These are phyloP conservation scores for Taphrina confusa DNA, from an alignment of 1,139 yeast genomes.

Conservation along the genomic window DNA sequence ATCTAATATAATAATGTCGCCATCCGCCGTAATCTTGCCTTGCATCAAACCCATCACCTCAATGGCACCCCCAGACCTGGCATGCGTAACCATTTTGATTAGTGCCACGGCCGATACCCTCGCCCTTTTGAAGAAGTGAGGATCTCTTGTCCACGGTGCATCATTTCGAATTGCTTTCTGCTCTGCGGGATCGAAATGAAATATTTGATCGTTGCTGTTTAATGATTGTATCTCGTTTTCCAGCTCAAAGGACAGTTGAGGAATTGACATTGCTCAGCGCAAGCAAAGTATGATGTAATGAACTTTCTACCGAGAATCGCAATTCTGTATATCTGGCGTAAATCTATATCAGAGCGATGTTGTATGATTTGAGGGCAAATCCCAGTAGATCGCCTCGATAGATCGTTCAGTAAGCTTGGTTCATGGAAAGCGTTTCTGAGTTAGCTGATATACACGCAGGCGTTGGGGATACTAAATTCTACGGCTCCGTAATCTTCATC, in stretches of 20 bases:
- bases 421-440: too few species aligned
- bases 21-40: constrained; percentile 61
- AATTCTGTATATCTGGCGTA: too few species aligned
- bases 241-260: constrained; percentile 47
- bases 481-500: too few species aligned
- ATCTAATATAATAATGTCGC: constrained; percentile 72
- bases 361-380: too few species aligned
- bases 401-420: too few species aligned
- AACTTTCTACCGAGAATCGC: too few species aligned
- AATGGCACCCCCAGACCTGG: constrained; percentile 80
- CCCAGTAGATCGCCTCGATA: too few species aligned
- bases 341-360: too few species aligned
- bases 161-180: constrained; percentile 44
- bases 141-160: constrained; percentile 55
- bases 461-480: too few species aligned
- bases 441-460: too few species aligned
- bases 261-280: constrained; percentile 20
- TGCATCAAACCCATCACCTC: constrained; percentile 96
- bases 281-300: too few species aligned
- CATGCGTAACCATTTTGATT: constrained; percentile 74
- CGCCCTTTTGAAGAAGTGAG: constrained; percentile 65
- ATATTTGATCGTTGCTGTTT: constrained; percentile 43
- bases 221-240: constrained; percentile 44
- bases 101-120: constrained; percentile 74
- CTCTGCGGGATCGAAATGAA: constrained; percentile 44